These are phyloP conservation scores for Prunus dulcis DNA, from an alignment of 306 rosid species.

Conservation along the genomic window DNA sequence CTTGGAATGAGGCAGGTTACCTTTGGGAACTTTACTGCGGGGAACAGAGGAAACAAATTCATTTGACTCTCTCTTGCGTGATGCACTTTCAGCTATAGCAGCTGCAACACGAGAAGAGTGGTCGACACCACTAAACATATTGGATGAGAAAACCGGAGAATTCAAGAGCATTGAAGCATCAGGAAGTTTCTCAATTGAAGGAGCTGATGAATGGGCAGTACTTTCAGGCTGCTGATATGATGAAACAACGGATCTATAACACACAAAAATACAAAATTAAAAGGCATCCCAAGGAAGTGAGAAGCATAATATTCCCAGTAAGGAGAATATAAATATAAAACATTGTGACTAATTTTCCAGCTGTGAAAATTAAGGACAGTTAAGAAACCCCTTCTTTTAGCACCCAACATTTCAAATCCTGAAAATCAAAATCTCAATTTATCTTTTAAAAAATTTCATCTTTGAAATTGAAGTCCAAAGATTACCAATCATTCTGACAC, in stretches of 20 bases:
- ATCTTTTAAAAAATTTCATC: background rate
- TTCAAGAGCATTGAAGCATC: constrained; percentile 84
- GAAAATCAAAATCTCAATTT: too few relatives aligned
- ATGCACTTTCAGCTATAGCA: constrained; percentile 70
- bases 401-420: background rate
- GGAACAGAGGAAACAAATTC: constrained; percentile 41
- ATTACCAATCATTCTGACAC: background rate
- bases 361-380: background rate
- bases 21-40: constrained; percentile 68
- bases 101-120: constrained; percentile 77
- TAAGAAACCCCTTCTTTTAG: background rate
- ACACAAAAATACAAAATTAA: background rate
- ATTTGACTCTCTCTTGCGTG: constrained; percentile 72
- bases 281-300: background rate
- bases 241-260: constrained; percentile 32
- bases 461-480: background rate
- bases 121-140: constrained; percentile 40
- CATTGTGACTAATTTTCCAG: background rate
- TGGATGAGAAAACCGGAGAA: constrained; percentile 50
- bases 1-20: constrained; percentile 60
- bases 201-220: constrained; percentile 24
- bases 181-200: constrained; percentile 64
- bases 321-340: background rate
- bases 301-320: background rate
- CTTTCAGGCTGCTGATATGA: constrained; percentile 36